Base-by-base conservation (phyloP, 2,329 filamentous ascomycete genomes). In the Aspergillus viridinutans region DNA sequence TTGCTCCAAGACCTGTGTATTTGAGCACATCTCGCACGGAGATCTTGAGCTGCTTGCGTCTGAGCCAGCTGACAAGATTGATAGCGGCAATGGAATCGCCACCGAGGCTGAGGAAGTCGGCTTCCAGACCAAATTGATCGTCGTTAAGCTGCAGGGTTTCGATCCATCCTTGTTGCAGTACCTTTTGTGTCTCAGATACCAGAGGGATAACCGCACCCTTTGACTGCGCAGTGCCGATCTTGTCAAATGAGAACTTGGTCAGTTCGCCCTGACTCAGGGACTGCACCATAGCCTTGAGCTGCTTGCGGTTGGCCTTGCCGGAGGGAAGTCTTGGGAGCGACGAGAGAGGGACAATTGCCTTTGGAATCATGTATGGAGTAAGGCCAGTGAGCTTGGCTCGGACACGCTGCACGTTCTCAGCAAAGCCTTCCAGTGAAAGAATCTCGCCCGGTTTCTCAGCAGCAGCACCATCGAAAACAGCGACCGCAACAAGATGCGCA, bases 321-420 rank as follows among this genome's bases (percentile, higher is more conserved):
- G 29, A 54, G 14, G 43, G 52, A 10, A 54, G 23, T 68, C 20
- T 58, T 52, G 55, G 52, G 26, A 54, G 35, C 1, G 28, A 21
- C 12, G 52, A n/a, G 1, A 54, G 48, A 23, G n/a, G 45, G n/a
- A 40, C 42, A 12, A 45, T 23, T 23, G 42, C 42, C 8, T 45
- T 45, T 2, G 42, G 42, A 45, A 45, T 45, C 42, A 45, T 45
- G 20, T 45, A 45, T 2, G 42, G 42, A 10, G 42, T 45, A 7
- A 45, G 42, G 1, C 42, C 42, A 20, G 42, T 45, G 20, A 45
- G 42, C n/a, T 45, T 45, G 8, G 20, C 8, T 10, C 42, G 42
- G 8, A 23, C n/a, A 4, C 17, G 42, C 42, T 45, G 42, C 10
- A 23, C 42, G 2, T 45, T 20, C 8, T 45, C 42, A 4, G n/a